Conservation (phyloP, 768 basidiomycete genomes). For the Tricholomella constricta region DNA sequence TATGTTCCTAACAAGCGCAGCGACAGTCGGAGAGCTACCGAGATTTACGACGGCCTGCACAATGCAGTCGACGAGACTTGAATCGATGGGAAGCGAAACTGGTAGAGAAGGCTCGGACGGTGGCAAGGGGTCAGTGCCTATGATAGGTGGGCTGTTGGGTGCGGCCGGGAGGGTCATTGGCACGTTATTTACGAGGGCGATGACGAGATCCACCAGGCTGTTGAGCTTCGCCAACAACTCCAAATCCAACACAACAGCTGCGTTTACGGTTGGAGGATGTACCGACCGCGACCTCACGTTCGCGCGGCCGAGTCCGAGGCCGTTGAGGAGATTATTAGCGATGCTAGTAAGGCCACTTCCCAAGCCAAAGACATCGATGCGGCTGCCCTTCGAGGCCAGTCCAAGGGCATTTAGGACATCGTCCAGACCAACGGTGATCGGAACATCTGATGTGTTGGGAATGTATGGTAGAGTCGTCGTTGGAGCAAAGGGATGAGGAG, state of each 20-base stretch:
- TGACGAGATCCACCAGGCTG: conserved; percentile 20
- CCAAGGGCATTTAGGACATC: conserved; percentile 7
- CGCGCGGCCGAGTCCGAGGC: conserved; percentile 6
- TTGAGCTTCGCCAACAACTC: conserved; percentile 18
- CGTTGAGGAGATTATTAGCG: conserved; percentile 4
- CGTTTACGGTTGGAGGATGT: not conserved
- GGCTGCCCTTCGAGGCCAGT: conserved; percentile 7
- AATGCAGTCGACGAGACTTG: conserved; percentile 12
- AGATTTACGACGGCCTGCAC: conserved; percentile 17
- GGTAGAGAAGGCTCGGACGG: not conserved
- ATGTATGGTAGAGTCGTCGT: not conserved
- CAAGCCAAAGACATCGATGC: conserved; percentile 3
- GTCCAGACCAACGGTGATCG: conserved; percentile 13
- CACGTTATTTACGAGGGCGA: conserved; percentile 17
- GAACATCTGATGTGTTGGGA: conserved; percentile 5
- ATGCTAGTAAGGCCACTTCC: not conserved
- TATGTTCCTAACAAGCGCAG: conserved; percentile 17
- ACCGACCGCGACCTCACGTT: conserved; percentile 4
- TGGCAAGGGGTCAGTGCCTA: not conserved
- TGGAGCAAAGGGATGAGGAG: not conserved
- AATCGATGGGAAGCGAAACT: not conserved
- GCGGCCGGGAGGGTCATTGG: conserved; percentile 1
- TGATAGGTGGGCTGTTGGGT: not conserved
- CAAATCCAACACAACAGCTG: conserved; percentile 11
- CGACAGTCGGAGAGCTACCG: conserved; percentile 19